Base-by-base conservation (phyloP, 2,329 filamentous ascomycete species). In the Ophiocordyceps polyrhachis-furcata region DNA sequence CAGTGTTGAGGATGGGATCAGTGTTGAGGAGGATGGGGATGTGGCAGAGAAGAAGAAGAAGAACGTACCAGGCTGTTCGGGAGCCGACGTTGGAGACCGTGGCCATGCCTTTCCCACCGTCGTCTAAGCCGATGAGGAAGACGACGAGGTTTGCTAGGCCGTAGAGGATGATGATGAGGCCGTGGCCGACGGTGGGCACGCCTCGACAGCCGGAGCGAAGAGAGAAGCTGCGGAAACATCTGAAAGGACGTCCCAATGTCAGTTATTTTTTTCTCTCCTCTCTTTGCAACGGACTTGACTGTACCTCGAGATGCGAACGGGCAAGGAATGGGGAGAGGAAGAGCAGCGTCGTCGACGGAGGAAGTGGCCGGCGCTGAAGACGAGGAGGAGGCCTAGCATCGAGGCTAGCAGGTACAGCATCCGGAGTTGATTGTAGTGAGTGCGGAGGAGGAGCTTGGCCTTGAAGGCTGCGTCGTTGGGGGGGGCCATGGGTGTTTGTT, bases 1-100 rank as follows among this genome's bases (percentile, higher is more conserved):
- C n/a, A n/a, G n/a, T n/a, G n/a, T n/a, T n/a, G n/a, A n/a, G n/a
- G n/a, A n/a, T n/a, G n/a, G n/a, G n/a, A n/a, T n/a, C n/a, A n/a
- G n/a, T n/a, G n/a, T n/a, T n/a, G n/a, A n/a, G n/a, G n/a, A n/a
- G n/a, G n/a, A n/a, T n/a, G n/a, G n/a, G n/a, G n/a, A n/a, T n/a
- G n/a, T n/a, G n/a, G n/a, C n/a, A n/a, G n/a, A n/a, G n/a, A n/a
- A n/a, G n/a, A n/a, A n/a, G n/a, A n/a, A n/a, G n/a, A n/a, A n/a
- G n/a, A n/a, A n/a, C n/a, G 13, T 12, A 64, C 64, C 64, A 67
- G 46, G 57, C 64, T 14, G 60, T 53, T 38, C 64, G 53, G 20
- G 63, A 56, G 2, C 57, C 60, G n/a, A 66, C 40, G 44, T 63
- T 65, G 20, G 56, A 53, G 25, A 53, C 47, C 25, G 57, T 46